Conservation (phyloP, 75 land plant species). For the Adiantum capillusveneris region DNA sequence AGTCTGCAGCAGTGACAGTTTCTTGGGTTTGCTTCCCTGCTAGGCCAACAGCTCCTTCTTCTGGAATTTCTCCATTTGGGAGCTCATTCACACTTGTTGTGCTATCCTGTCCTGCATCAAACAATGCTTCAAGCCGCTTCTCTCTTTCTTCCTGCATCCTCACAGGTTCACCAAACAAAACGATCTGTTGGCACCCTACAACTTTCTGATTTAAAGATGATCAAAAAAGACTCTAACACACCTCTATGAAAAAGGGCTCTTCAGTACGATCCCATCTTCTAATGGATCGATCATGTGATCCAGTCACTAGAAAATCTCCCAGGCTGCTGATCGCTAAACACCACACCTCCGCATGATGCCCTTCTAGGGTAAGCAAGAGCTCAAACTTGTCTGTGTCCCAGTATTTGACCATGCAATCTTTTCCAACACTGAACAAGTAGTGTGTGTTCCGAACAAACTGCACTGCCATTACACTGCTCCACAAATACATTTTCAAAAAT, state of each 20-base stretch:
- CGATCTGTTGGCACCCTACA: too few relatives aligned
- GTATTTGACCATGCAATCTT: constrained; percentile 91
- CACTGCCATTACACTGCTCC: constrained; percentile 87
- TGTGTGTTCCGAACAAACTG: constrained; percentile 94
- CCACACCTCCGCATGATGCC: constrained; percentile 90
- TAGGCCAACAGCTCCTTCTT: constrained; percentile 77
- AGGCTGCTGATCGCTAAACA: constrained; percentile 84
- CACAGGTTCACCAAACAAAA: constrained; percentile 11
- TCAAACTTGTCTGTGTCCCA: constrained; percentile 99
- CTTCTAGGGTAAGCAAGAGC: constrained; percentile 89
- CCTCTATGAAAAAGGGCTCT: constrained; percentile 97
- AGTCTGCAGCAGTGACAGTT: constrained; percentile 73
- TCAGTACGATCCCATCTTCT: constrained; percentile 99
- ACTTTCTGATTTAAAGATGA: too few relatives aligned
- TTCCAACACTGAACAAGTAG: constrained; percentile 92
- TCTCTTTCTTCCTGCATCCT: constrained; percentile 90
- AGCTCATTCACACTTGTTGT: constrained; percentile 41
- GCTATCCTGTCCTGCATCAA: constrained; percentile 72
- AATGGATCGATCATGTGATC: constrained; percentile 93
- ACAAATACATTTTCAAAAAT: too few relatives aligned
- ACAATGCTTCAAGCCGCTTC: constrained; percentile 82
- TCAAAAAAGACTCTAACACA: too few relatives aligned
- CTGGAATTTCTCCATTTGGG: constrained; percentile 62
- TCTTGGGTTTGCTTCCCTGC: constrained; percentile 85
- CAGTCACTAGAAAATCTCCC: constrained; percentile 92